Evolutionary conservation across 164 flowering plant species (phyloP).

Genomic region (Brasenia schreberi): DNA sequence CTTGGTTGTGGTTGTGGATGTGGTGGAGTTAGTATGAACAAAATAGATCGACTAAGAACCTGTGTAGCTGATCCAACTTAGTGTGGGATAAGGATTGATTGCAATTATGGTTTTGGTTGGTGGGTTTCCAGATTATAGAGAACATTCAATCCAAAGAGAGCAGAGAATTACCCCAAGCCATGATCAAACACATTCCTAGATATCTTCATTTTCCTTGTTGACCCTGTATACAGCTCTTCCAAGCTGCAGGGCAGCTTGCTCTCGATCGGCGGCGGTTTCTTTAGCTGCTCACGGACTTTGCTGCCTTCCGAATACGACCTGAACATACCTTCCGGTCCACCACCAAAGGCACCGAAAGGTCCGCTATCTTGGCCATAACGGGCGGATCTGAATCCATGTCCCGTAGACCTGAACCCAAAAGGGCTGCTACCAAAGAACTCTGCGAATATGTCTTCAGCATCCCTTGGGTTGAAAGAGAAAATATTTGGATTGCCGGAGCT

Average conservation of each 20-base stretch:
- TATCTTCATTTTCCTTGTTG: constrained; percentile 58
- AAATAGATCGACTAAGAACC: no score
- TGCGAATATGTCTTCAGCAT: constrained; percentile 43
- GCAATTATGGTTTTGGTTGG: no score
- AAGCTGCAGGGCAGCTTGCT: constrained; percentile 41
- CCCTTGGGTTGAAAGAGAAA: constrained; percentile 40
- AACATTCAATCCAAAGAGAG: background rate
- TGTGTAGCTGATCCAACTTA: no score
- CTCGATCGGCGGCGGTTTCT: constrained; percentile 42
- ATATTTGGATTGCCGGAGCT: constrained; percentile 15
- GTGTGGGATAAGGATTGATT: no score
- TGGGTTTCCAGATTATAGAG: no score
- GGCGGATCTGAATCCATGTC: constrained; percentile 15
- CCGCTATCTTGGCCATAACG: constrained; percentile 19
- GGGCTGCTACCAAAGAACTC: constrained; percentile 49
- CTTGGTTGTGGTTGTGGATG: no score
- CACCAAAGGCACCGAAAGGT: constrained; percentile 6
- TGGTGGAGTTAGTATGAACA: no score
- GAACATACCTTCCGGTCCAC: constrained; percentile 11
- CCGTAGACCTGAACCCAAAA: constrained; percentile 23
- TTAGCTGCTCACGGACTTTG: constrained; percentile 4
- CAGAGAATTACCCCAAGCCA: constrained; percentile 12
- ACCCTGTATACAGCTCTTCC: constrained; percentile 50
- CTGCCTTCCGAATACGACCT: constrained; percentile 14
- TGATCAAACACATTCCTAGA: constrained; percentile 31